Conservation (phyloP, 495 filamentous ascomycete species). For the Xylaria longipes region DNA sequence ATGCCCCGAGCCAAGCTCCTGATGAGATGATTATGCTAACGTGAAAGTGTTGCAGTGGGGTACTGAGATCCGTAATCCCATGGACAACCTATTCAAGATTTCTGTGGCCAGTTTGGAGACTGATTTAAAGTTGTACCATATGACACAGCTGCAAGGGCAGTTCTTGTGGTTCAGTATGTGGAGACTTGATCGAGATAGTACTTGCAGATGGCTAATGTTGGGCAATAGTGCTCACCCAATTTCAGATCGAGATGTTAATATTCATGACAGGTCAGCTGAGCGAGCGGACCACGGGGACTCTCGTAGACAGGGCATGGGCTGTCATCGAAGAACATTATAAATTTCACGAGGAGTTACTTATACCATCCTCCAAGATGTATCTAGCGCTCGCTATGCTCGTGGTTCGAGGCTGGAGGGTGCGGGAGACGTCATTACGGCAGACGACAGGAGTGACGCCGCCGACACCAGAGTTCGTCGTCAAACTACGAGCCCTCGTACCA, state of each 20-base stretch:
- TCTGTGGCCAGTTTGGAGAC: slow-evolving; percentile 52
- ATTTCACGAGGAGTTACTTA: slow-evolving; percentile 53
- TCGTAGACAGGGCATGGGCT: slow-evolving; percentile 61
- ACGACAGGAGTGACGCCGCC: slow-evolving; percentile 34
- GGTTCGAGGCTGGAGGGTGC: slow-evolving; percentile 54
- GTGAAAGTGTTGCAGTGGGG: slow-evolving; percentile 33
- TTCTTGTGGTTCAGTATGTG: slow-evolving; percentile 57
- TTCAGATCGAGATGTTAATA: slow-evolving; percentile 60
- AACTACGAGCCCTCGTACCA: slow-evolving; percentile 40
- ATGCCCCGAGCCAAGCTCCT: background rate
- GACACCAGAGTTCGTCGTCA: slow-evolving; percentile 45
- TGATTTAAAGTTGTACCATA: slow-evolving; percentile 49
- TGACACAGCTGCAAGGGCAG: slow-evolving; percentile 44
- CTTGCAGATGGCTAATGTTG: slow-evolving; percentile 22
- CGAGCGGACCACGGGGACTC: slow-evolving; percentile 52
- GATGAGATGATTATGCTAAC: slow-evolving; percentile 11
- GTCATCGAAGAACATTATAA: slow-evolving; percentile 49
- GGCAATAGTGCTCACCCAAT: slow-evolving; percentile 46
- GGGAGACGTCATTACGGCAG: slow-evolving; percentile 44
- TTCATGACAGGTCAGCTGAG: slow-evolving; percentile 61
- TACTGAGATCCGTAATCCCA: slow-evolving; percentile 41
- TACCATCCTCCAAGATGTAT: slow-evolving; percentile 49
- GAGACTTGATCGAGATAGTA: background rate
- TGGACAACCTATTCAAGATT: slow-evolving; percentile 57
- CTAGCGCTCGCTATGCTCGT: slow-evolving; percentile 49